A percentile compares a stretch with the other conserved stretches of the same genome.
phyloP scores from a whole-genome alignment of 2,329 filamentous ascomycete genomes.

The Clonostachys sp. region DNA sequence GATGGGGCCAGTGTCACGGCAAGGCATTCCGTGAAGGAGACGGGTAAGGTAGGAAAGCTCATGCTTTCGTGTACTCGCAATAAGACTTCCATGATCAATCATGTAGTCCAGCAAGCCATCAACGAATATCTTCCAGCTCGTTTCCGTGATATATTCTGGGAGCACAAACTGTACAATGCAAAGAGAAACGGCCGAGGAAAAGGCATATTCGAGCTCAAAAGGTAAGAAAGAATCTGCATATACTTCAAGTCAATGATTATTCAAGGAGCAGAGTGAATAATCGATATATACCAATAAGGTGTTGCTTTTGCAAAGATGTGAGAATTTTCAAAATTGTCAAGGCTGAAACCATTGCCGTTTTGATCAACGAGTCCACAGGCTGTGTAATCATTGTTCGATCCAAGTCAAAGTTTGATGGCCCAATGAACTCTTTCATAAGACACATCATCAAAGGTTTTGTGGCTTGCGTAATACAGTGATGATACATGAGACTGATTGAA shows the following conservation, averaged over 20 bases:
- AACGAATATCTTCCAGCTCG: not conserved
- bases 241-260: not conserved
- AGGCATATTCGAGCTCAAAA: conserved; percentile 24
- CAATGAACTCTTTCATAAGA: not conserved
- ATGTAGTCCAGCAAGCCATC: not conserved
- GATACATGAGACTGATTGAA: not conserved
- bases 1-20: too few relatives aligned
- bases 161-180: conserved; percentile 12
- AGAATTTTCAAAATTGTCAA: not conserved
- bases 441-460: not conserved
- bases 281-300: not conserved
- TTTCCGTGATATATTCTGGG: conserved; percentile 1
- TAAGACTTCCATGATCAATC: not conserved
- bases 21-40: too few relatives aligned
- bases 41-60: not conserved
- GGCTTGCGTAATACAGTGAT: conserved; percentile 1
- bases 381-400: not conserved
- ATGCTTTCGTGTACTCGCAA: not conserved
- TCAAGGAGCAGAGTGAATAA: not conserved
- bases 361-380: not conserved
- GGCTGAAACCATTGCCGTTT: not conserved
- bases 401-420: not conserved
- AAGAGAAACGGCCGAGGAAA: conserved; percentile 23
- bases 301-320: not conserved
- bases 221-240: conserved; percentile 19